Evolutionary conservation across 2,329 filamentous ascomycete species (phyloP).

Genomic region (Aureobasidium sp.): DNA sequence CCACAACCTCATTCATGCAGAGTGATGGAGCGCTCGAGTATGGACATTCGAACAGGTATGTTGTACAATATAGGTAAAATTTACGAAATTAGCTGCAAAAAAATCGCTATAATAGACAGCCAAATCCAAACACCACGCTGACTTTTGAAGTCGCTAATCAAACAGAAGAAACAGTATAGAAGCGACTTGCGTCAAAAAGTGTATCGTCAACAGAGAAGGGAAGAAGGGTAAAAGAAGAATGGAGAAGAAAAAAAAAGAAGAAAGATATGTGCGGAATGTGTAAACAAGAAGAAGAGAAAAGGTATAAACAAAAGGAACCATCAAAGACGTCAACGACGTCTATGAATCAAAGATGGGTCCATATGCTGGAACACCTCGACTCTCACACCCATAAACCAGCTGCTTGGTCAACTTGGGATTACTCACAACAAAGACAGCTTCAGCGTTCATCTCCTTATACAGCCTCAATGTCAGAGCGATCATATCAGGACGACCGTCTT

Average conservation of each 20-base stretch:
- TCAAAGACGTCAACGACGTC: constrained; percentile 14
- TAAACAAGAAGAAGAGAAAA: background rate
- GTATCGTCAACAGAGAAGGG: background rate
- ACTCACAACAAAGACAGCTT: constrained; percentile 67
- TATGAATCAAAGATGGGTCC: constrained; percentile 68
- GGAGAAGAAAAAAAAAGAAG: background rate
- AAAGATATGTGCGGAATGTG: background rate
- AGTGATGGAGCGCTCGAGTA: background rate
- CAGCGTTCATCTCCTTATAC: constrained; percentile 41
- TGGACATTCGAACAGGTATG: background rate
- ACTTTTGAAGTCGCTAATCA: background rate
- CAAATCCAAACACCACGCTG: background rate
- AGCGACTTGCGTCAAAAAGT: background rate
- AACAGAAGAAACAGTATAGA: background rate
- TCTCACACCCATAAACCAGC: constrained; percentile 63
- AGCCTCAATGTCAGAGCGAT: constrained; percentile 49
- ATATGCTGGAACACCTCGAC: constrained; percentile 58
- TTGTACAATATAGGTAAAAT: background rate
- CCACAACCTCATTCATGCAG: background rate
- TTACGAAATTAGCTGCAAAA: background rate
- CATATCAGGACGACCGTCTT: constrained; percentile 55
- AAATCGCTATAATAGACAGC: background rate
- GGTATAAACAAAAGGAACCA: background rate
- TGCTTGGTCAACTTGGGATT: constrained; percentile 61
- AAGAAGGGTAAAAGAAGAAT: background rate